Conservation (phyloP, 495 filamentous ascomycete species). For the Physcia stellaris region DNA sequence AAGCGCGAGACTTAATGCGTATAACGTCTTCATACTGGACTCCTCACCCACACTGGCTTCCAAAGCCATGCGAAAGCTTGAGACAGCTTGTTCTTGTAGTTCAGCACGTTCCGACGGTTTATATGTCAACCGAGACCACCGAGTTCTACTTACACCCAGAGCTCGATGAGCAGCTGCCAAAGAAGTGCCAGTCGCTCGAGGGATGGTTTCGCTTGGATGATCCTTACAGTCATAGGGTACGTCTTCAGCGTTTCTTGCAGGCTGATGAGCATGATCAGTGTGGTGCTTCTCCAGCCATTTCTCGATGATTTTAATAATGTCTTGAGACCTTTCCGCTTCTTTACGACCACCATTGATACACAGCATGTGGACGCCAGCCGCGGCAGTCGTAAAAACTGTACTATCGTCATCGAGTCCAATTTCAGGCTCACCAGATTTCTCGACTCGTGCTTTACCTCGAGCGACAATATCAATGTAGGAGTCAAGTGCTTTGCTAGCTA, state of each 20-base stretch:
- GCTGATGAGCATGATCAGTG: constrained; percentile 14
- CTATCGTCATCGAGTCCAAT: constrained; percentile 64
- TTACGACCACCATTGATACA: constrained; percentile 63
- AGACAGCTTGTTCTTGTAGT: constrained; percentile 58
- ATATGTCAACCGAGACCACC: constrained; percentile 71
- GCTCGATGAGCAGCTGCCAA: constrained; percentile 62
- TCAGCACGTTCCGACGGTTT: constrained; percentile 52
- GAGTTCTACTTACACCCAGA: constrained; percentile 68
- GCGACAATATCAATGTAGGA: constrained; percentile 79
- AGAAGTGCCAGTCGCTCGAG: constrained; percentile 34
- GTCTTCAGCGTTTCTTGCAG: constrained; percentile 24
- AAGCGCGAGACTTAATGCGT: constrained; percentile 62
- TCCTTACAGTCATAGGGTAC: constrained; percentile 14
- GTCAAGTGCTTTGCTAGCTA: constrained; percentile 76
- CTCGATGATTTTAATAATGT: constrained; percentile 50
- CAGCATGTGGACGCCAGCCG: constrained; percentile 65
- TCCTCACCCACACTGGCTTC: constrained; percentile 45
- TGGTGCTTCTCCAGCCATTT: constrained; percentile 42
- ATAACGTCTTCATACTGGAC: constrained; percentile 57
- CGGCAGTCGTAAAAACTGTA: constrained; percentile 57
- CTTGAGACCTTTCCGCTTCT: constrained; percentile 63
- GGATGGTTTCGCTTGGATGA: constrained; percentile 10
- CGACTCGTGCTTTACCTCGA: constrained; percentile 63
- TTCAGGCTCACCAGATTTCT: constrained; percentile 61
- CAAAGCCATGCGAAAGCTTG: constrained; percentile 57